Conservation (phyloP, 129 eudicot species). For the Flaveria robusta region DNA sequence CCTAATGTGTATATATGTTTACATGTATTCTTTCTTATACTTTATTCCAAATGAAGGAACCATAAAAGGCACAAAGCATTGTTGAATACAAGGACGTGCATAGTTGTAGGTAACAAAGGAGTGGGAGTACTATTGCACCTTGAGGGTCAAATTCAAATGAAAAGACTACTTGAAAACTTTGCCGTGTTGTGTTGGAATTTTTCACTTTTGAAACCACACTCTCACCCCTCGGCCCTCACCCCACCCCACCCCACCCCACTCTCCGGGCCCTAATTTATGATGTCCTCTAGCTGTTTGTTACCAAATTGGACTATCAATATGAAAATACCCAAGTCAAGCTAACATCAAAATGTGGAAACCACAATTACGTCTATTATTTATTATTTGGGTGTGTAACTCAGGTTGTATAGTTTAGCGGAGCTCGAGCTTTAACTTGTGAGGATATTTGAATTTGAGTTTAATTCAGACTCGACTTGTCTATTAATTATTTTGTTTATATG, state of each 20-base stretch:
- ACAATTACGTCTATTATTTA: neutral
- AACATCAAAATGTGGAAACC: neutral
- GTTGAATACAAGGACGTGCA: neutral
- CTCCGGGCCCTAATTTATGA: constrained; percentile 16
- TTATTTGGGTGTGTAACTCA: too few relatives aligned
- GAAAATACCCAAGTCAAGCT: constrained; percentile 14
- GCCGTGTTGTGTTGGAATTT: neutral
- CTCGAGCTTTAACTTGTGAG: too few relatives aligned
- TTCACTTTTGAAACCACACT: constrained; percentile 9
- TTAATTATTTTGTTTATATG: too few relatives aligned
- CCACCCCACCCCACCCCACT: neutral
- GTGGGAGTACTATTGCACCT: constrained; percentile 1
- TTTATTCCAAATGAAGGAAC: neutral
- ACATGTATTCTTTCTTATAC: neutral
- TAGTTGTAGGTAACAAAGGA: neutral
- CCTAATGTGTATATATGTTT: too few relatives aligned
- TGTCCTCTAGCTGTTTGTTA: constrained; percentile 1
- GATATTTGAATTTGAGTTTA: too few relatives aligned
- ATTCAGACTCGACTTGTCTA: too few relatives aligned
- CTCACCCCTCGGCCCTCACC: neutral
- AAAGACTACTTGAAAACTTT: constrained; percentile 13
- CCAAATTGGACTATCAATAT: constrained; percentile 17
- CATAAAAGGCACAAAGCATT: neutral
- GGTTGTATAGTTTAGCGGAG: too few relatives aligned
- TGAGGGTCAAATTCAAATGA: constrained; percentile 27